Evolutionary conservation across 2,329 filamentous ascomycete species (phyloP).

Genomic region (Ampelomyces quisqualis): DNA sequence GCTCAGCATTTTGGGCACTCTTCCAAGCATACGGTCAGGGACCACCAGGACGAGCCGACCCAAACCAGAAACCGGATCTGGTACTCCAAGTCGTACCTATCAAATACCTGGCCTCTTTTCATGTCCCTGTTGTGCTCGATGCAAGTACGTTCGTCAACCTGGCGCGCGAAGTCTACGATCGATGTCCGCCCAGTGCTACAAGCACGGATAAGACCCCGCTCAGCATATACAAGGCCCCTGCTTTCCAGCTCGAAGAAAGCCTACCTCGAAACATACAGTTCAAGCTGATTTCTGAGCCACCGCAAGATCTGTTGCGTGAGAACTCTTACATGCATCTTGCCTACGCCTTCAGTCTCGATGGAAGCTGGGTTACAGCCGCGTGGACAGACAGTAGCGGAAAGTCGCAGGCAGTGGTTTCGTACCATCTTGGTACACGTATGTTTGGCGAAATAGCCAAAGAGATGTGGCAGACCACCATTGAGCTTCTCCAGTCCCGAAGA

Average conservation of each 20-base stretch:
- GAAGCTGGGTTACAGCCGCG: slow-evolving; percentile 74
- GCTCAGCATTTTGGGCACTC: slow-evolving; percentile 70
- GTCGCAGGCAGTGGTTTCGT: slow-evolving; percentile 71
- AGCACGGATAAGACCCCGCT: slow-evolving; percentile 48
- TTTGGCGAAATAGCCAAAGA: slow-evolving; percentile 69
- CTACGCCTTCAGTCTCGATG: slow-evolving; percentile 73
- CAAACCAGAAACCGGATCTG: slow-evolving; percentile 56
- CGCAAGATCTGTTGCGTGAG: slow-evolving; percentile 72
- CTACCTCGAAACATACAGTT: slow-evolving; percentile 74
- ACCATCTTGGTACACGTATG: slow-evolving; percentile 64
- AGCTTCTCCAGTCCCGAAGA: slow-evolving; percentile 68
- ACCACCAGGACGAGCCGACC: slow-evolving; percentile 46
- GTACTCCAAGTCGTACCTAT: slow-evolving; percentile 75
- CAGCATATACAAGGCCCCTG: slow-evolving; percentile 61
- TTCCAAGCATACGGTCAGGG: slow-evolving; percentile 63
- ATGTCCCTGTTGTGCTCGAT: slow-evolving; percentile 62
- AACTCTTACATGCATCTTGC: slow-evolving; percentile 79
- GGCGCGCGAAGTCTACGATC: slow-evolving; percentile 75
- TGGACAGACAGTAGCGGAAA: slow-evolving; percentile 79
- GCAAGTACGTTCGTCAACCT: slow-evolving; percentile 62
- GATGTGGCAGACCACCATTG: slow-evolving; percentile 75
- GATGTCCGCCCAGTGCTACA: slow-evolving; percentile 57
- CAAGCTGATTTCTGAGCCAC: slow-evolving; percentile 66
- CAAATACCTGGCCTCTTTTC: slow-evolving; percentile 64
- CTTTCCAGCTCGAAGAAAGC: slow-evolving; percentile 70